These are phyloP conservation scores for Paratinospora sagittata DNA, from an alignment of 164 flowering plant genomes.

Conservation along the genomic window DNA sequence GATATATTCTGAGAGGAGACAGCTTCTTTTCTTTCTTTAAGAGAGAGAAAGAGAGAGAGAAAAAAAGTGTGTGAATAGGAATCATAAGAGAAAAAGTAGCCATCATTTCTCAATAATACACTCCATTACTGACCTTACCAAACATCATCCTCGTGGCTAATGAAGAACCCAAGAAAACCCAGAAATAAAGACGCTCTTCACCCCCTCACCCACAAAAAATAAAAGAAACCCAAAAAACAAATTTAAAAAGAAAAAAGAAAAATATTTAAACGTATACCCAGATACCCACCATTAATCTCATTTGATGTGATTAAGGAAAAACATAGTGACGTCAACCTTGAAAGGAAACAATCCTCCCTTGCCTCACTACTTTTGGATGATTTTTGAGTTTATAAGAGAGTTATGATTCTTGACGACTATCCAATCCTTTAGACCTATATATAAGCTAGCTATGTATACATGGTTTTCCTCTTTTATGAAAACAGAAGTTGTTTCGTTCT, in stretches of 20 bases:
- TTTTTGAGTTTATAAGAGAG: neutral
- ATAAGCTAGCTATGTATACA: neutral
- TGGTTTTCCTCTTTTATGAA: neutral
- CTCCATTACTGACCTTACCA: slow-evolving; percentile 29
- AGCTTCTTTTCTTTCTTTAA: slow-evolving; percentile 19
- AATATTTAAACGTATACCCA: neutral
- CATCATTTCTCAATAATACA: slow-evolving; percentile 64
- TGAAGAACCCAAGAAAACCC: slow-evolving; percentile 24
- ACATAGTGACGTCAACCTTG: neutral
- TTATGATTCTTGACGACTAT: neutral
- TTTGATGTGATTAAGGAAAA: slow-evolving; percentile 7
- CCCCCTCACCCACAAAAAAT: neutral
- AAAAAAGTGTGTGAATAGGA: slow-evolving; percentile 15
- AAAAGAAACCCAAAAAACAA: neutral
- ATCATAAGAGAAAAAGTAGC: slow-evolving; percentile 34
- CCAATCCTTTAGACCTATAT: neutral
- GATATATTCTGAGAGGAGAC: slow-evolving; percentile 26
- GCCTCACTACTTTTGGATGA: neutral
- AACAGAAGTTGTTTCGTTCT: neutral
- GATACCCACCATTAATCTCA: neutral
- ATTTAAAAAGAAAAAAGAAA: neutral
- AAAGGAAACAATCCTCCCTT: neutral
- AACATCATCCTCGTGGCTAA: slow-evolving; percentile 47
- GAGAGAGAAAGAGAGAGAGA: slow-evolving; percentile 13
- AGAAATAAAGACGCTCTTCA: neutral